A percentile compares a stretch with the other conserved stretches of the same genome.
phyloP scores from a whole-genome alignment of 78 protist genomes.

The Chrysochromulina parva region DNA sequence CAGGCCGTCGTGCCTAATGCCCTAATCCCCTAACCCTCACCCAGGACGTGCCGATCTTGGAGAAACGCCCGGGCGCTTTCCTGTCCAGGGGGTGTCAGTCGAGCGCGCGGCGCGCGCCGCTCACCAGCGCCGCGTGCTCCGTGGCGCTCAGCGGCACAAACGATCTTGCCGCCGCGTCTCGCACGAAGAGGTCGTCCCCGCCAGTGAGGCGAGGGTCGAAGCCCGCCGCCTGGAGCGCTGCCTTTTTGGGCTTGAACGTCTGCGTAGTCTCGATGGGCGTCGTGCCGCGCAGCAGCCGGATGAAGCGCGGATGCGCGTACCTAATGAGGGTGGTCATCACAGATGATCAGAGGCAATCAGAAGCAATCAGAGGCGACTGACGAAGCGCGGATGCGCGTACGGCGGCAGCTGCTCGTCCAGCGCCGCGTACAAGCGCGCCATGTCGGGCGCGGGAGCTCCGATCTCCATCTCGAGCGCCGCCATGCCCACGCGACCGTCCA shows the following conservation, averaged over 20 bases:
- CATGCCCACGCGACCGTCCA: conserved; percentile 59
- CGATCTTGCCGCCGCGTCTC: no score
- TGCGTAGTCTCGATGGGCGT: conserved; percentile 34
- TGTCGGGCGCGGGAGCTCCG: not conserved
- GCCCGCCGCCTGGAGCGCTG: not conserved
- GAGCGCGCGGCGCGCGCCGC: no score
- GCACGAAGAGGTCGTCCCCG: no score
- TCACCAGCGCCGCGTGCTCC: no score
- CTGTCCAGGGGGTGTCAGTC: no score
- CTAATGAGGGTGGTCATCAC: not conserved
- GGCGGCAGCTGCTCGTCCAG: conserved; percentile 25
- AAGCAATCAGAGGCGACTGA: not conserved
- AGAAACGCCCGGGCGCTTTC: no score
- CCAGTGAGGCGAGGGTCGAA: no score
- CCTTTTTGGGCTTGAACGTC: conserved; percentile 63
- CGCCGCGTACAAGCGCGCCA: not conserved
- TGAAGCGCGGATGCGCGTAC: conserved; percentile 22
- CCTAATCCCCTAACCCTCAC: no score
- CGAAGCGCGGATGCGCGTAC: conserved; percentile 20
- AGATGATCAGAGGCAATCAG: no score
- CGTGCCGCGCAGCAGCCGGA: not conserved
- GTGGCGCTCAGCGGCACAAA: no score
- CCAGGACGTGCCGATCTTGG: no score
- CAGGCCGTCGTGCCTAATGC: no score
- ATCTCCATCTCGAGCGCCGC: not conserved